Conservation (phyloP, 768 basidiomycete species). For the Trametes villosa region DNA sequence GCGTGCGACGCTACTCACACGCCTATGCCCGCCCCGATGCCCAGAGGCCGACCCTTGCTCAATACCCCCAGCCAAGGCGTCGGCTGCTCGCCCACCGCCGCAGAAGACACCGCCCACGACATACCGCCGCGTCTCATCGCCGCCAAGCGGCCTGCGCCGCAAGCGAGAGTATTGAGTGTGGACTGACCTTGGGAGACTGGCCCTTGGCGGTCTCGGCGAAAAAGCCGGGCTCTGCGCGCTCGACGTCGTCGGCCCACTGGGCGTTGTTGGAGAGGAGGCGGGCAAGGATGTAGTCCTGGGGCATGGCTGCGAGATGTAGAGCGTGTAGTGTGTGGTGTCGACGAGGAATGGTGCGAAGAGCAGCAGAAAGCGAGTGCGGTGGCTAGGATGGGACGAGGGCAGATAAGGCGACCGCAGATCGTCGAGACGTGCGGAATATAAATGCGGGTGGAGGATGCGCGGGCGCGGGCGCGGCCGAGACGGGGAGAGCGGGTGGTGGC, state of each 20-base stretch:
- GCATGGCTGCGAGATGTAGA: slow-evolving; percentile 21
- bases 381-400: not conserved
- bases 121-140: not conserved
- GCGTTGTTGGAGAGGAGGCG: slow-evolving; percentile 56
- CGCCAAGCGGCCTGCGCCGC: not conserved
- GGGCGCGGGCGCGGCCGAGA: not conserved
- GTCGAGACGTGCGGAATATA: slow-evolving; percentile 4
- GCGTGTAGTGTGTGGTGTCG: not conserved
- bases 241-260: slow-evolving; percentile 70
- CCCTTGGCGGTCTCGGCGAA: slow-evolving; percentile 63
- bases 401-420: not conserved
- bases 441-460: not conserved
- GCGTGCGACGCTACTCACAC: too few species aligned
- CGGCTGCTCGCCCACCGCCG: not conserved
- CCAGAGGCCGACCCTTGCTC: not conserved
- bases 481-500: slow-evolving; percentile 6
- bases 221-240: slow-evolving; percentile 60
- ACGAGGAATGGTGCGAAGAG: not conserved
- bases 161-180: not conserved
- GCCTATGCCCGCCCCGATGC: too few species aligned
- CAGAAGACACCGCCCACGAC: not conserved
- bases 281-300: slow-evolving; percentile 27
- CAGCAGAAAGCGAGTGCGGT: not conserved
- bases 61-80: not conserved
- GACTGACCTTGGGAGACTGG: slow-evolving; percentile 66